Conservation (phyloP, 2,329 filamentous ascomycete genomes). For the Arthrinium phaeospermum region DNA sequence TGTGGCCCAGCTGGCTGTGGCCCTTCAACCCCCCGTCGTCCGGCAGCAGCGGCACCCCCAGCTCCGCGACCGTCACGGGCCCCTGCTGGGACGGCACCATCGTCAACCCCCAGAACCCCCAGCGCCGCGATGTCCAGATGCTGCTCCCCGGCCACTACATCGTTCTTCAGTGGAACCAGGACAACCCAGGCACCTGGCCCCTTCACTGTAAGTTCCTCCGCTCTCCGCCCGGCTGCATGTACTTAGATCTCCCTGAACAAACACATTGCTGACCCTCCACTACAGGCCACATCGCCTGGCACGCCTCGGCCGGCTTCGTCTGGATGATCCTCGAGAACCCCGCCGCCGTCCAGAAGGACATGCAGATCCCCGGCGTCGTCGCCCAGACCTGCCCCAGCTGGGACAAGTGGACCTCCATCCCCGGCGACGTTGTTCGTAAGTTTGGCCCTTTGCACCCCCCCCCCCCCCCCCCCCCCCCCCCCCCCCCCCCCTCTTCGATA, state of each 20-base stretch:
- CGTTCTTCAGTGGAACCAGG: slow-evolving; percentile 41
- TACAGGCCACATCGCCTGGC: slow-evolving; percentile 41
- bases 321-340: slow-evolving; percentile 43
- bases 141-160: slow-evolving; percentile 39
- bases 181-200: slow-evolving; percentile 42
- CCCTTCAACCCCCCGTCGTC: neutral
- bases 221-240: too few relatives aligned
- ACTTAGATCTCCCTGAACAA: too few relatives aligned
- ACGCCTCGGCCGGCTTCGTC: slow-evolving; percentile 43
- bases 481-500: neutral
- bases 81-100: slow-evolving; percentile 32
- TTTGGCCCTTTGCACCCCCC: too few relatives aligned
- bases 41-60: neutral
- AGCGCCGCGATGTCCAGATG: slow-evolving; percentile 45
- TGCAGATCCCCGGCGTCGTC: slow-evolving; percentile 25
- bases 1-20: neutral
- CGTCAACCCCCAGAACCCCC: slow-evolving; percentile 40
- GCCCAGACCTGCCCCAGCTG: slow-evolving; percentile 27
- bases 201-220: slow-evolving; percentile 35
- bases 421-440: slow-evolving; percentile 25
- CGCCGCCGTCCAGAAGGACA: slow-evolving; percentile 31
- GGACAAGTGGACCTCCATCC: slow-evolving; percentile 26
- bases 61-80: neutral
- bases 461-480: too few relatives aligned
- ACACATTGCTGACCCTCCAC: neutral